A percentile compares a stretch with the other conserved stretches of the same genome.
Conservation (phyloP, 2,329 filamentous ascomycete genomes). For the Lomentospora prolificans region DNA sequence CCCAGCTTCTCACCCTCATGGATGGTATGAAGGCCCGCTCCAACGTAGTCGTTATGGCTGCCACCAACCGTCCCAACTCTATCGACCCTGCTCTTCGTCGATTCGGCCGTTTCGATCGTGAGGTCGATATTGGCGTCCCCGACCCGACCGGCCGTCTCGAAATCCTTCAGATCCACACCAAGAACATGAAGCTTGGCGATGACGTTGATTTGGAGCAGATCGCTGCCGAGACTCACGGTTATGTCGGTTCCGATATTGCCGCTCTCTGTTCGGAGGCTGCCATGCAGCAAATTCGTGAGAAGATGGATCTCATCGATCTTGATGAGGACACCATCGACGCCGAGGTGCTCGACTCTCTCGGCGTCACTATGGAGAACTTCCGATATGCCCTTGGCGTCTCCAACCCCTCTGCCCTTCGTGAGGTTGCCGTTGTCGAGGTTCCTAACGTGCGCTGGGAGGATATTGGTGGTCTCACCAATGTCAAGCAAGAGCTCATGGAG, state of each 20-base stretch:
- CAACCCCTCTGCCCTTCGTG: constrained; percentile 96
- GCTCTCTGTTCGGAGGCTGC: constrained; percentile 97
- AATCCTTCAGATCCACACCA: constrained; percentile 98
- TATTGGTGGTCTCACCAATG: constrained; percentile 93
- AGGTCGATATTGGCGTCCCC: constrained; percentile 96
- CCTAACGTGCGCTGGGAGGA: constrained; percentile 99
- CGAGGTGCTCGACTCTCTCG: constrained; percentile 93
- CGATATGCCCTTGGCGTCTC: constrained; percentile 94
- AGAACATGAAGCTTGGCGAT: constrained; percentile 99
- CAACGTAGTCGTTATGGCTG: constrained; percentile 98
- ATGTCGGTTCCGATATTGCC: constrained; percentile 96
- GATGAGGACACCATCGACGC: constrained; percentile 99
- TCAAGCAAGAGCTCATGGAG: constrained; percentile 99
- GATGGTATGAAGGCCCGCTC: constrained; percentile 99
- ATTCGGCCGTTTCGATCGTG: constrained; percentile 97
- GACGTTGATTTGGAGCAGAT: constrained; percentile 97
- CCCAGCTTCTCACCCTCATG: constrained; percentile 94
- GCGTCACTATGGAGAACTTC: constrained; percentile 99
- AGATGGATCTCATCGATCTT: constrained; percentile 99
- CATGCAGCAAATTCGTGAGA: constrained; percentile 99
- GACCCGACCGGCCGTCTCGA: constrained; percentile 97
- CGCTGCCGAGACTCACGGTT: constrained; percentile 95
- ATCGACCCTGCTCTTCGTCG: constrained; percentile 96
- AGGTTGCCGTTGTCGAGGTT: constrained; percentile 97
- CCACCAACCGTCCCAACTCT: constrained; percentile 97